Conservation (phyloP, 106 monocot genomes). For the Allium fistulosum region DNA sequence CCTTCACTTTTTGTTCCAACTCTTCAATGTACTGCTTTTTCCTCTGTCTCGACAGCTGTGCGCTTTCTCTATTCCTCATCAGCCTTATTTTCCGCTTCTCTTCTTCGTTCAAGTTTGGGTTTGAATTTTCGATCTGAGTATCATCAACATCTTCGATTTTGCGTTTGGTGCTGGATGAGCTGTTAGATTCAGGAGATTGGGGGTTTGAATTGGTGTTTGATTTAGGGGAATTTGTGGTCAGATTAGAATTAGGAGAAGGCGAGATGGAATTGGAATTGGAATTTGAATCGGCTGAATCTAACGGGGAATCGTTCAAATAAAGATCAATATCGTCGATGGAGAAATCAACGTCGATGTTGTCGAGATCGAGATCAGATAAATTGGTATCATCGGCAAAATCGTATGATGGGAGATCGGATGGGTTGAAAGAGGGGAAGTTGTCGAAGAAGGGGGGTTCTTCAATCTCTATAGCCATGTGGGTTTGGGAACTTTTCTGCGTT, state of each 20-base stretch:
- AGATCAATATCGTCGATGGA: constrained; percentile 46
- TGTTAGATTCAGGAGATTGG: constrained; percentile 24
- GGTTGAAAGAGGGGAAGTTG: constrained; percentile 7
- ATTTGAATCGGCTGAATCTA: background rate
- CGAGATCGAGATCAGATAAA: constrained; percentile 4
- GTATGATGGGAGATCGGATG: constrained; percentile 9
- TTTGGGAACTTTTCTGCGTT: too few relatives aligned
- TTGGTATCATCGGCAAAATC: background rate
- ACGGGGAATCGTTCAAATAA: background rate
- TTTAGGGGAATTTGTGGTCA: background rate
- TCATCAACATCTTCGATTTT: constrained; percentile 5
- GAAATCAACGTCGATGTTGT: constrained; percentile 30
- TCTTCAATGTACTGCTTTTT: constrained; percentile 76
- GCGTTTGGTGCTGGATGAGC: constrained; percentile 22
- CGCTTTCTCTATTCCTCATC: constrained; percentile 68
- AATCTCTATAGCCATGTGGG: too few relatives aligned
- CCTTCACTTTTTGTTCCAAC: constrained; percentile 55
- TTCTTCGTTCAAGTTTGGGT: constrained; percentile 30
- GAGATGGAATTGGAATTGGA: background rate
- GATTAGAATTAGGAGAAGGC: background rate
- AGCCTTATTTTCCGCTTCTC: constrained; percentile 47
- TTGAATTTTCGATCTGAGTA: constrained; percentile 1
- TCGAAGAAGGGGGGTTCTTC: constrained; percentile 11
- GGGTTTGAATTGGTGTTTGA: constrained; percentile 11
- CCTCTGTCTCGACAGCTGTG: constrained; percentile 70